A percentile compares a stretch with the other conserved stretches of the same genome.
Conservation (phyloP, 495 filamentous ascomycete genomes). For the Sphaerosporella brunnea region DNA sequence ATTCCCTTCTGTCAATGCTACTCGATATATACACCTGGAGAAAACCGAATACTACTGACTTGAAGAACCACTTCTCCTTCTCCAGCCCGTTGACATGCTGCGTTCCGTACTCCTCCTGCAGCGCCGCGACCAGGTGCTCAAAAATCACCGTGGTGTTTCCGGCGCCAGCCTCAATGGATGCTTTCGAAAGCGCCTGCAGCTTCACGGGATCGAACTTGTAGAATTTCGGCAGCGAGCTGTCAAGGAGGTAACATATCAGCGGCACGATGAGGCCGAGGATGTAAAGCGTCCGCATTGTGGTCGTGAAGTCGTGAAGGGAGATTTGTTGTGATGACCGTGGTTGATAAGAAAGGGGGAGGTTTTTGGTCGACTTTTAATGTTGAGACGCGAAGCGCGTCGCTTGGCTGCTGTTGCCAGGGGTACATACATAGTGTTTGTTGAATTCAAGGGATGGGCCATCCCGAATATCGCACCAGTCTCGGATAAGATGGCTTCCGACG, state of each 20-base stretch:
- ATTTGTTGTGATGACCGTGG: not conserved
- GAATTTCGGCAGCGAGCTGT: slow-evolving; percentile 51
- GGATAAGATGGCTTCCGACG: no score
- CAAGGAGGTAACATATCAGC: slow-evolving; percentile 43
- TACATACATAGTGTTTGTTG: no score
- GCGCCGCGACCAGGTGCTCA: slow-evolving; percentile 32
- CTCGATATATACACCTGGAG: no score
- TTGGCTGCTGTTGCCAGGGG: no score
- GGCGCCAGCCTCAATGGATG: slow-evolving; percentile 50
- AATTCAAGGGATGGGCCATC: no score
- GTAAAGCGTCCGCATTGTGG: slow-evolving; percentile 3
- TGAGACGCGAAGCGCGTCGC: no score
- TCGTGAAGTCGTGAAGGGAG: not conserved
- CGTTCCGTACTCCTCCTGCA: slow-evolving; percentile 32
- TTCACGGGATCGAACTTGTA: slow-evolving; percentile 57
- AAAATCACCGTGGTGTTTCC: slow-evolving; percentile 44
- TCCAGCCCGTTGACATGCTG: slow-evolving; percentile 35
- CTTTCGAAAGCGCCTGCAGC: slow-evolving; percentile 48
- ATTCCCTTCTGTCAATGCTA: no score
- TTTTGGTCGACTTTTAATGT: no score
- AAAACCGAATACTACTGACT: no score
- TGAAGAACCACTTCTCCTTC: slow-evolving; percentile 53
- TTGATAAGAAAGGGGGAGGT: no score
- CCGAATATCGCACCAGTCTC: no score
- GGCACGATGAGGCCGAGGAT: slow-evolving; percentile 29